Conservation (phyloP, 108 stramenopile genomes). For the Cyclotella cryptica region DNA sequence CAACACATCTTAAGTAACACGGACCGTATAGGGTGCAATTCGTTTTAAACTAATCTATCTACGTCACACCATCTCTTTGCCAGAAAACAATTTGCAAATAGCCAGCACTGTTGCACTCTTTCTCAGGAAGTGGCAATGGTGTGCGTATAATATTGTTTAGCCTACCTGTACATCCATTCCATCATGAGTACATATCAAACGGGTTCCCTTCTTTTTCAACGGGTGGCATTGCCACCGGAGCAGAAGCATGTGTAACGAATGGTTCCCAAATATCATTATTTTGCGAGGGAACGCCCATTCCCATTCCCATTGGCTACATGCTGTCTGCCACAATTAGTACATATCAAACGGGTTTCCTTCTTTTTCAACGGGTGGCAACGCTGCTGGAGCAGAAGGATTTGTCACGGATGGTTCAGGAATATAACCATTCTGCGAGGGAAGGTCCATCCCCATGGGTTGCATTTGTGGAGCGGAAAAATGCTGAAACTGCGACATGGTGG, state of each 20-base stretch:
- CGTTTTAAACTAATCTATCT: too few relatives aligned
- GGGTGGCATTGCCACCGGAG: constrained; percentile 28
- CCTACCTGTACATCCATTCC: background rate
- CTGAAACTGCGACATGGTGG: background rate
- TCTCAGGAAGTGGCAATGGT: too few relatives aligned
- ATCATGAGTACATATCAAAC: constrained; percentile 43
- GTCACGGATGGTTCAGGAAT: background rate
- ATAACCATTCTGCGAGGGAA: background rate
- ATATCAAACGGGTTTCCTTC: constrained; percentile 59
- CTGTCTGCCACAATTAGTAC: constrained; percentile 26
- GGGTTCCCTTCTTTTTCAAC: constrained; percentile 58
- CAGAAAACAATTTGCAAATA: too few relatives aligned
- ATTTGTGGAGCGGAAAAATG: background rate
- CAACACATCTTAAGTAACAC: too few relatives aligned
- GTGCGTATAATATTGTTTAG: too few relatives aligned
- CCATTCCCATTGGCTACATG: too few relatives aligned
- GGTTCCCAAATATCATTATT: background rate
- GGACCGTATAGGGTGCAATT: too few relatives aligned
- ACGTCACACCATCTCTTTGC: too few relatives aligned
- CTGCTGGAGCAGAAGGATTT: constrained; percentile 7
- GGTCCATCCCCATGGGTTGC: background rate
- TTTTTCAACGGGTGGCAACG: constrained; percentile 45
- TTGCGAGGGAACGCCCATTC: background rate
- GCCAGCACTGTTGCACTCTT: too few relatives aligned
- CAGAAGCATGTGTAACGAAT: background rate